Evolutionary conservation across 805 yeast species (phyloP).

Genomic region (Sugiyamaella smithiae): DNA sequence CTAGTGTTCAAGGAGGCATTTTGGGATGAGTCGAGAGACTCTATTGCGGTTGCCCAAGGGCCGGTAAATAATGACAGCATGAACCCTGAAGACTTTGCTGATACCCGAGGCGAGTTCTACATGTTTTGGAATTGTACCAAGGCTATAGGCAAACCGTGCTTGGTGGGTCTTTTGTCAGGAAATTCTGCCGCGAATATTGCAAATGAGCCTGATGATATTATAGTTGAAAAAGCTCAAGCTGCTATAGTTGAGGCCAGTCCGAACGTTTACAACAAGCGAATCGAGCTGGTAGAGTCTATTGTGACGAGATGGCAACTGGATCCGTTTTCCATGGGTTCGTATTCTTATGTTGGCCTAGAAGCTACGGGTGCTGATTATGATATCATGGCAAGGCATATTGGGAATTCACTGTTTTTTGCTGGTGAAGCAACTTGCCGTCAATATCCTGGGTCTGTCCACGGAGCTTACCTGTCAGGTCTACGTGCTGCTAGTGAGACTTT

Average conservation of each 20-base stretch:
- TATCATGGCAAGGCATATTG: slow-evolving; percentile 38
- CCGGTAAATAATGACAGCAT: slow-evolving; percentile 20
- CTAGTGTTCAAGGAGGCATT: slow-evolving; percentile 38
- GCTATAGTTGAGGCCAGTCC: slow-evolving; percentile 32
- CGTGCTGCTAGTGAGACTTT: slow-evolving; percentile 42
- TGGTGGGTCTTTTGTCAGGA: slow-evolving; percentile 41
- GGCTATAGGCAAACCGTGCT: slow-evolving; percentile 36
- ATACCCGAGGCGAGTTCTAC: slow-evolving; percentile 37
- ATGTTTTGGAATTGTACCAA: slow-evolving; percentile 39
- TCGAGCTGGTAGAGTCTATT: slow-evolving; percentile 38
- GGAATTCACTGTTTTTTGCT: slow-evolving; percentile 38
- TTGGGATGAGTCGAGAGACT: slow-evolving; percentile 38
- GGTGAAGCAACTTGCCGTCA: slow-evolving; percentile 44
- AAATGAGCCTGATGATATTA: slow-evolving; percentile 32
- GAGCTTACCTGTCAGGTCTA: slow-evolving; percentile 43
- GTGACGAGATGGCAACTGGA: slow-evolving; percentile 77
- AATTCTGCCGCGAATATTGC: slow-evolving; percentile 36
- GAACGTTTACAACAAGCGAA: slow-evolving; percentile 10
- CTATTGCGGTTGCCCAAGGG: slow-evolving; percentile 33
- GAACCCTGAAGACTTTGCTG: slow-evolving; percentile 24
- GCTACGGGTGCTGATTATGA: slow-evolving; percentile 45
- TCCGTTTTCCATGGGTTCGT: slow-evolving; percentile 78
- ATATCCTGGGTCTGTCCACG: slow-evolving; percentile 44
- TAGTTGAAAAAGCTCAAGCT: slow-evolving; percentile 34
- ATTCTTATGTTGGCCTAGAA: slow-evolving; percentile 45